These are phyloP conservation scores for Exserohilum turcica DNA, from an alignment of 2,329 filamentous ascomycete species.

Conservation along the genomic window DNA sequence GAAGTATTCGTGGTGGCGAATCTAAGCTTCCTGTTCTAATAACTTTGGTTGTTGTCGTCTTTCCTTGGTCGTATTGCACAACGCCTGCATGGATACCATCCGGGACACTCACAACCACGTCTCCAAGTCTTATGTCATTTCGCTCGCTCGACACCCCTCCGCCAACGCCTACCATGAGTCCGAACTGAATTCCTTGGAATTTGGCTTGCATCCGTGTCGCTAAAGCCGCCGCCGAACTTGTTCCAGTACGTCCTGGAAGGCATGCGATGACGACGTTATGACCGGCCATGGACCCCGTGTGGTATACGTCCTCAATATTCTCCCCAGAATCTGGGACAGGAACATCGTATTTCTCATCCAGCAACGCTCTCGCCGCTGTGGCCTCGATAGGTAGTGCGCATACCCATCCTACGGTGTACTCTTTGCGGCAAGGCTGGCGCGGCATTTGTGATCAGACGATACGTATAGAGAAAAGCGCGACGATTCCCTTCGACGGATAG, in stretches of 20 bases:
- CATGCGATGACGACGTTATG: conserved; percentile 41
- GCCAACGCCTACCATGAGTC: conserved; percentile 54
- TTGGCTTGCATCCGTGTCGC: conserved; percentile 37
- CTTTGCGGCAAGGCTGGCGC: conserved; percentile 11
- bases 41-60: conserved; percentile 15
- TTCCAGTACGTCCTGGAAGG: conserved; percentile 40
- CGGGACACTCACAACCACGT: conserved; percentile 32
- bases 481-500: too few species aligned
- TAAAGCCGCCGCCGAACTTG: conserved; percentile 39
- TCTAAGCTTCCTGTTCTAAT: conserved; percentile 14
- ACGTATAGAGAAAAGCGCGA: too few species aligned
- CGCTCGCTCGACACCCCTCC: conserved; percentile 32
- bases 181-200: conserved; percentile 45
- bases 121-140: conserved; percentile 31
- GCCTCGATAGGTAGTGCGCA: conserved; percentile 20
- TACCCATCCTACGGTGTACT: conserved; percentile 24
- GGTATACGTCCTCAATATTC: conserved; percentile 28
- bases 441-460: not conserved
- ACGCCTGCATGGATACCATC: conserved; percentile 9
- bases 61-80: conserved; percentile 34
- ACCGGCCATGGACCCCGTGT: conserved; percentile 31
- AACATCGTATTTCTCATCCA: conserved; percentile 19
- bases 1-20: conserved; percentile 10
- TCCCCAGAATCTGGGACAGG: conserved; percentile 29
- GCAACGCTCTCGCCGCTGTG: conserved; percentile 14